Evolutionary conservation across 306 rosid genomes (phyloP), one percentile per base, ranked within the genome.

Genomic region (Castanea sativa): DNA sequence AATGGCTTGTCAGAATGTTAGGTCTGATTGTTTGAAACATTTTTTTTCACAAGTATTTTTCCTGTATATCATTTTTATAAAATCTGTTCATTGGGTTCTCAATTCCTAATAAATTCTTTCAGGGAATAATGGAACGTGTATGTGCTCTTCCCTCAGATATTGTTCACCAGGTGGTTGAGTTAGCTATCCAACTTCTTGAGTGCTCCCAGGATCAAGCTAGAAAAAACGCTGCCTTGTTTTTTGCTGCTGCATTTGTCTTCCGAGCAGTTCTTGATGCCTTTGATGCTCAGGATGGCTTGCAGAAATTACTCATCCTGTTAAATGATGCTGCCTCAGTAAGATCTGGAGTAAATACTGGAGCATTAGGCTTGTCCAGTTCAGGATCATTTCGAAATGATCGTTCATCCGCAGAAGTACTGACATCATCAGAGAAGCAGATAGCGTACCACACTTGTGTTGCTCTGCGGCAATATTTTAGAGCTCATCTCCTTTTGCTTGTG

Each of bases 61-160:
- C 33, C 6, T 63, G 68, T 18, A 53, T 49, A 16, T 69, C 0
- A 20, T 72, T 75, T 64, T 59, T 73, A 76, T 72, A 30, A 5
- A 7, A n/a, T 77, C 55, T 68, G 21, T 53, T 1, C 23, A 35
- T 20, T 65, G 58, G 30, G 3, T 43, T 61, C 75, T 78, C 63
- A 78, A 56, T 18, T 63, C 65, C 64, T 32, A 49, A 52, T 49
- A 18, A 71, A 29, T 85, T 38, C 41, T 72, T 81, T 79, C 87
- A 96, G 99, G 97, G 92, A 57, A 91, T 96, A 70, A 96, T 93
- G 99, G 99, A 96, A 74, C 90, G 97, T 25, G 99, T 96, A 51
- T 96, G 99, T 81, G 98, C 99, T 77, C 99, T 93, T 83, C 98
- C 98, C 55, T 86, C 96, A 0, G 92, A 91, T 70, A 87, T 93